Base-by-base conservation (phyloP, 331 rosid species). In the Rosa hybrid region DNA sequence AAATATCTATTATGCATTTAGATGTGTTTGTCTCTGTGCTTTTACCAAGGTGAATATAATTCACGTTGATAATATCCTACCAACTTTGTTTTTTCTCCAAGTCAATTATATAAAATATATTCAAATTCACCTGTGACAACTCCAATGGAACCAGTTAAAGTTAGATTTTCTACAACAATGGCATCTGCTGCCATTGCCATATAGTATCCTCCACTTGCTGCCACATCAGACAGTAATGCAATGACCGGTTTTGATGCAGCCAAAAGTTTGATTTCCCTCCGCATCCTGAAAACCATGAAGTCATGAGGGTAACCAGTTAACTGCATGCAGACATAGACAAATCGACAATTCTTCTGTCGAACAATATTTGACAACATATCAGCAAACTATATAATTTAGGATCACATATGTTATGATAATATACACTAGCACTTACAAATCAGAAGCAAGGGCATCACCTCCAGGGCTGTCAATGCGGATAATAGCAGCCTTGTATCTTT, bases 361-460 rank as follows among this genome's bases (percentile, higher is more conserved):
- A 41, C 12, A 25, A 30, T 57, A 44, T 13, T 56, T 38, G 4
- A 9, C 5, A 44, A 51, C 23, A 30, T 8, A 30, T 16, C 45
- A 49, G 50, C 27, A 25, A 18, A 42, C 12, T 54, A 49, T 6
- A 54, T 56, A 3, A 0, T 38, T 16, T 67, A 7, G 12, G 48
- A 38, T 39, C 25, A 14, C 48, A 67, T 16, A 17, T 67, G 3
- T 27, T 59, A 38, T 59, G 68, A 53, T 60, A 70, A 56, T 69
- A 84, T 86, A 71, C 67, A 79, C 84, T 81, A 81, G 80, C 72
- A 94, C 98, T 91, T 92, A 94, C 97, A 94, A 84, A 88, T 94
- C 97, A 83, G 97, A 92, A 87, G 97, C 97, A 86, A 94, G 97
- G 73, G 98, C 98, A 90, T 92, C 97, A 78, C 98, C 97, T 85